These are phyloP conservation scores for Backusella liffmaniae DNA, from an alignment of 192 early-diverging fungal species.

Conservation along the genomic window DNA sequence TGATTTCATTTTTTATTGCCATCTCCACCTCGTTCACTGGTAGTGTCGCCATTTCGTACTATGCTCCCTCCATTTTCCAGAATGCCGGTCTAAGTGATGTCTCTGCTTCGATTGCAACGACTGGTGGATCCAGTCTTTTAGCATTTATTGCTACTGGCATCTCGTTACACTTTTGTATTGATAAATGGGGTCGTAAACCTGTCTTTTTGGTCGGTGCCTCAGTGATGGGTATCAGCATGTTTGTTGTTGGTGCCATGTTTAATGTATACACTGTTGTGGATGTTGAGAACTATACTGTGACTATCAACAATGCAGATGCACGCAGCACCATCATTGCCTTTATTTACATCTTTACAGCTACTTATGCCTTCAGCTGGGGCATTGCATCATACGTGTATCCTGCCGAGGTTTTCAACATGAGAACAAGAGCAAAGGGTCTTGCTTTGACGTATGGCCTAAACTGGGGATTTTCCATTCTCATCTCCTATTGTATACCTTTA, in stretches of 20 bases:
- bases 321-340: conserved; percentile 35
- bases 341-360: conserved; percentile 33
- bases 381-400: conserved; percentile 30
- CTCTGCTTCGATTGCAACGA: conserved; percentile 28
- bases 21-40: conserved; percentile 26
- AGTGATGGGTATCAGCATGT: conserved; percentile 62
- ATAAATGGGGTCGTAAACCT: conserved; percentile 74
- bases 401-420: conserved; percentile 34
- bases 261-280: conserved; percentile 13
- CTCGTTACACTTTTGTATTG: conserved; percentile 57
- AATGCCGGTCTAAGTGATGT: conserved; percentile 27
- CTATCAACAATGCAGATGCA: conserved; percentile 10
- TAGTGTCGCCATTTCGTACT: conserved; percentile 36
- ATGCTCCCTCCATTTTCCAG: conserved; percentile 35
- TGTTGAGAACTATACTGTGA: conserved; percentile 9
- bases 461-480: conserved; percentile 35
- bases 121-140: conserved; percentile 28
- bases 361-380: conserved; percentile 35
- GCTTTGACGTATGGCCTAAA: conserved; percentile 35
- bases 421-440: conserved; percentile 34
- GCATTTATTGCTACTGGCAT: conserved; percentile 27
- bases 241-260: conserved; percentile 56
- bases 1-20: conserved; percentile 60
- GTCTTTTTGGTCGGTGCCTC: conserved; percentile 71
- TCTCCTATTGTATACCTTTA: conserved; percentile 34